These are phyloP conservation scores for Lachnellula hyalina DNA, from an alignment of 2,329 filamentous ascomycete species.

Conservation along the genomic window DNA sequence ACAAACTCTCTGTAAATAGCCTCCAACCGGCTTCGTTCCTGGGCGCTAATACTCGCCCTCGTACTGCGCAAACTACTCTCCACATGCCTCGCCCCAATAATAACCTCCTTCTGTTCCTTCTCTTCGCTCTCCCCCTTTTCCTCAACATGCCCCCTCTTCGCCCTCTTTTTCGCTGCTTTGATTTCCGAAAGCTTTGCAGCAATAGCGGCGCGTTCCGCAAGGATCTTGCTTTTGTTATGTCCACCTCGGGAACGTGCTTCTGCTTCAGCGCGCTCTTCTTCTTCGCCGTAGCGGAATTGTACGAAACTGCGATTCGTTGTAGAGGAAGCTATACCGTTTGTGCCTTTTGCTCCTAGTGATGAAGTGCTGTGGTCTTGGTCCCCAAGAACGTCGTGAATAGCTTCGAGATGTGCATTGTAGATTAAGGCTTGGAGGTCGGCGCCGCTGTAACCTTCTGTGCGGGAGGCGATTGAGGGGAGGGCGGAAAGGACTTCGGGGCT, in stretches of 20 bases:
- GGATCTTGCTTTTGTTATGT: conserved; percentile 46
- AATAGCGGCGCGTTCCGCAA: conserved; percentile 76
- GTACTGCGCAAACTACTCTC: conserved; percentile 71
- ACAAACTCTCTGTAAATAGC: conserved; percentile 92
- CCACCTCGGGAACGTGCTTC: conserved; percentile 37
- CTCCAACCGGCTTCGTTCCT: conserved; percentile 69
- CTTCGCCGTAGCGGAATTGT: conserved; percentile 76
- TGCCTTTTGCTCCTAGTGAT: conserved; percentile 24
- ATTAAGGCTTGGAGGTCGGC: conserved; percentile 92
- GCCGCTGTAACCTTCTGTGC: conserved; percentile 86
- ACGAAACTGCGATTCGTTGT: conserved; percentile 54
- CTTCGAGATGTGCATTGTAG: conserved; percentile 94
- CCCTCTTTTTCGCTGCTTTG: conserved; percentile 56
- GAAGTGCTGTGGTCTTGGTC: conserved; percentile 43
- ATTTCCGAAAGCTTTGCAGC: conserved; percentile 77
- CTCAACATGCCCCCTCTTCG: conserved; percentile 20
- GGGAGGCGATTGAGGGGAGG: conserved; percentile 66
- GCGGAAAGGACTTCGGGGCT: conserved; percentile 52
- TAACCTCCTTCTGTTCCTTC: conserved; percentile 58
- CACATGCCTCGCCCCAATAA: conserved; percentile 81
- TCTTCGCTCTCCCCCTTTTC: conserved; percentile 35
- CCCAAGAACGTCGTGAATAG: conserved; percentile 86
- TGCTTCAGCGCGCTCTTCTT: conserved; percentile 42
- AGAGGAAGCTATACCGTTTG: conserved; percentile 15
- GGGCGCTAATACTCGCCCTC: conserved; percentile 72